These are phyloP conservation scores for Priceomyces carsonii DNA, from an alignment of 805 yeast genomes.

Conservation along the genomic window DNA sequence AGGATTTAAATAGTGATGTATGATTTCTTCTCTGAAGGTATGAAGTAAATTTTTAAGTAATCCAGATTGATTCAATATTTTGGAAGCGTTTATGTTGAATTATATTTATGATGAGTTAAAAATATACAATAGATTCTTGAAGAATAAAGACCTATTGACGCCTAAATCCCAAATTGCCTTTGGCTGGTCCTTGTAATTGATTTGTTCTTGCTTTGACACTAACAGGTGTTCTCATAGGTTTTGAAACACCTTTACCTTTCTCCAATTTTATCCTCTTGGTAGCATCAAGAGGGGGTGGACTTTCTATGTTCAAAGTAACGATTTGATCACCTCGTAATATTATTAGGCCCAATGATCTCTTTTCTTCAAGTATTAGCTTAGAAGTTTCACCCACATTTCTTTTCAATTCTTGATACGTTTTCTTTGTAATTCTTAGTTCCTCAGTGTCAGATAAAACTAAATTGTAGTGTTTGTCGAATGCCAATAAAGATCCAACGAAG, in stretches of 20 bases:
- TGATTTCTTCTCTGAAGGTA: too few species aligned
- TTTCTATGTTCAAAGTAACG: constrained; percentile 67
- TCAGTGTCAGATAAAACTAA: constrained; percentile 81
- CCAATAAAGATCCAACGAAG: constrained; percentile 75
- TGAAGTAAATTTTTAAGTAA: too few species aligned
- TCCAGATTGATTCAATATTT: too few species aligned
- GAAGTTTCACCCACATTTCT: constrained; percentile 22
- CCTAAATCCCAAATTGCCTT: constrained; percentile 7
- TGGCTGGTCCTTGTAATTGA: constrained; percentile 23
- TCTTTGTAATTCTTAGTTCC: constrained; percentile 75
- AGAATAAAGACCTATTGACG: too few species aligned
- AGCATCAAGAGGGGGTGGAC: constrained; percentile 52
- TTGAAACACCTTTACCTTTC: constrained; percentile 27
- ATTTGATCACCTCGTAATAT: constrained; percentile 88
- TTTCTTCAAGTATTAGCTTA: constrained; percentile 56
- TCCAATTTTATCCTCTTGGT: constrained; percentile 23
- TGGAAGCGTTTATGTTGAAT: too few species aligned
- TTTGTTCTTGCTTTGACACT: constrained; percentile 23
- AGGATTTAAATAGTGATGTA: background rate
- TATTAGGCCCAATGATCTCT: constrained; percentile 75
- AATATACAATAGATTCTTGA: too few species aligned
- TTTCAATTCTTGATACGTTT: constrained; percentile 43
- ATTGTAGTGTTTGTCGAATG: constrained; percentile 90
- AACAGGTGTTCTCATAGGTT: constrained; percentile 38
- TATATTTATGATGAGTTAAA: too few species aligned